phyloP scores from a whole-genome alignment of 345 rosid species.

The Reutealis trisperma region DNA sequence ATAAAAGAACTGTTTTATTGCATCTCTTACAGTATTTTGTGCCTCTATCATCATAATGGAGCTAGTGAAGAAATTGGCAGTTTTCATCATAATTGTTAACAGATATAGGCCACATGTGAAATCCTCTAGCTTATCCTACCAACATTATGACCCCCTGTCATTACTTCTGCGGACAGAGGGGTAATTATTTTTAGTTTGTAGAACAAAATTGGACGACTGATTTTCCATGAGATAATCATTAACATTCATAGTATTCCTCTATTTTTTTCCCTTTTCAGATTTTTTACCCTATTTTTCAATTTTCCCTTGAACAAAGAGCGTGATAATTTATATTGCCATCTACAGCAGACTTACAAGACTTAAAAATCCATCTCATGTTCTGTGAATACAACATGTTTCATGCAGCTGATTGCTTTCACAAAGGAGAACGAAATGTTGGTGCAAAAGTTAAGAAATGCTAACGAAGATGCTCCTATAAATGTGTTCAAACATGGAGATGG shows the following conservation, averaged over 20 bases:
- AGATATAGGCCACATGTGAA: neutral
- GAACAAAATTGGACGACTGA: neutral
- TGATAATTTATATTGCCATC: neutral
- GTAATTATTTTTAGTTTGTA: neutral
- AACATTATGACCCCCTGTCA: neutral
- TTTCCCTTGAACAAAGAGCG: neutral
- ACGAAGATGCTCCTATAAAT: conserved; percentile 18
- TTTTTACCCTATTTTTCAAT: neutral
- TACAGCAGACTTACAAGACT: neutral
- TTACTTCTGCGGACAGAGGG: neutral
- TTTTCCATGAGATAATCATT: neutral
- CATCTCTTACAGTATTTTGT: neutral
- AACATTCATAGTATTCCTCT: neutral
- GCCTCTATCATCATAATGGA: neutral
- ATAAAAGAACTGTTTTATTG: neutral
- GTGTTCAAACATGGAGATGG: conserved; percentile 29
- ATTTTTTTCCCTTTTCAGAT: neutral
- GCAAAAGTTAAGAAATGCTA: conserved; percentile 41
- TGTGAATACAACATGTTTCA: conserved; percentile 19
- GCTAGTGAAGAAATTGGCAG: neutral
- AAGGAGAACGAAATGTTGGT: conserved; percentile 55
- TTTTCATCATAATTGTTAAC: neutral
- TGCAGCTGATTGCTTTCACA: conserved; percentile 57
- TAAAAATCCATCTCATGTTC: conserved; percentile 5
- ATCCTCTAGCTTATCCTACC: neutral